Evolutionary conservation across 768 basidiomycete genomes (phyloP), one percentile per base, ranked within the genome.

Genomic region (Fomitopsis serialis): DNA sequence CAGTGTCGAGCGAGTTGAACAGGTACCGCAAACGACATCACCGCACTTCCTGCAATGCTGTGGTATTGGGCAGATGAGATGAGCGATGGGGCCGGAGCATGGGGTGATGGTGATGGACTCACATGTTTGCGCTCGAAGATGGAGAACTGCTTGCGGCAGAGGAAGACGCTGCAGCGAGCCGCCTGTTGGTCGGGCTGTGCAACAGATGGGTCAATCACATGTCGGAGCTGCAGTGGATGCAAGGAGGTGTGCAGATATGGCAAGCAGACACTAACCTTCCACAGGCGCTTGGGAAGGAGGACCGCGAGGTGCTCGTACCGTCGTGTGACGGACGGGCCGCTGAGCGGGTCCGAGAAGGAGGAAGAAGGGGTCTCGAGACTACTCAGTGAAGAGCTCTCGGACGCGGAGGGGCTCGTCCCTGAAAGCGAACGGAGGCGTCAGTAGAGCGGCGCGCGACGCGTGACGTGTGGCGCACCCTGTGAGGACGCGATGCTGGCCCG

Each of bases 31-130:
- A 66, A 83, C 90, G 27, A 91, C 72, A 57, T 87, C 87, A 47
- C 89, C 89, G 59, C 89, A 91, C 65, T 90, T 91, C 66, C 89
- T 80, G 68, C 89, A 92, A 56, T 92, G 89, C 85, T 87, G 63
- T 37, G 51, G 37, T 40, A 19, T 40, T 47, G 27, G 42, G n/a
- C 32, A 48, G 27, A 42, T 17, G 19, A 29, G 61, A 34, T 22
- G 25, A 53, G 50, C 51, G 56, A 53, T 62, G 58, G 52, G 61
- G 61, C 57, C 61, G 63, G 68, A 61, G 46, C 17, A 52, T 29
- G n/a, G 32, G 48, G 52, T 21, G 46, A 27, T 40, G 35, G 50
- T 52, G 44, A 10, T 19, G 45, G 15, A 77, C 85, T 61, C 63
- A 87, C 85, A 64, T 92, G 89, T 70, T 82, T 81, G 57, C 89